phyloP scores from a whole-genome alignment of 495 filamentous ascomycete genomes.

The Xylaria palmicola region DNA sequence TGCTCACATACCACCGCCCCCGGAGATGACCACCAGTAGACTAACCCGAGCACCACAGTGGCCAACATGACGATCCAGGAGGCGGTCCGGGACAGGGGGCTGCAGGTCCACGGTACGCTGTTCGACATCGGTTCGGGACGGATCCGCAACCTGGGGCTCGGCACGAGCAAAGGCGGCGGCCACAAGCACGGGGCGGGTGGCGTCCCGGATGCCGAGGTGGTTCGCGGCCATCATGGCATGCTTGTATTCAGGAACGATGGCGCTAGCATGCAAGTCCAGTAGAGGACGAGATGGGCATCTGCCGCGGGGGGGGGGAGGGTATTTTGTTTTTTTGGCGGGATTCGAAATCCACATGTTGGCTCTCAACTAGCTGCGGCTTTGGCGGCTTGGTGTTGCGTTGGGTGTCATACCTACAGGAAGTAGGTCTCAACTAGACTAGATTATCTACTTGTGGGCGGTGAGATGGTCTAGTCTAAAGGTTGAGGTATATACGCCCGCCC shows the following conservation, averaged over 20 bases:
- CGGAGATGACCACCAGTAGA: too few relatives aligned
- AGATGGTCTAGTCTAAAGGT: too few relatives aligned
- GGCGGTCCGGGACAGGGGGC: slow-evolving; percentile 65
- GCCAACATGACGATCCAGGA: slow-evolving; percentile 59
- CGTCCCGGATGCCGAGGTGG: slow-evolving; percentile 29
- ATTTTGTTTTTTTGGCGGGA: not conserved
- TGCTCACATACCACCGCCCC: not conserved
- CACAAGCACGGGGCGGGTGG: slow-evolving; percentile 11
- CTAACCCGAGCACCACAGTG: slow-evolving; percentile 26
- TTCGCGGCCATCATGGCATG: slow-evolving; percentile 50
- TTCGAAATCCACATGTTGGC: not conserved
- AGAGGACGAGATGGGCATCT: not conserved
- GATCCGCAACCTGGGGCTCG: slow-evolving; percentile 57
- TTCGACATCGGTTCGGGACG: slow-evolving; percentile 65
- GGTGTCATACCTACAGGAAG: too few relatives aligned
- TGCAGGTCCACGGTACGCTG: slow-evolving; percentile 70
- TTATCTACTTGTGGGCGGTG: too few relatives aligned
- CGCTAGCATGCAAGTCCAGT: slow-evolving; percentile 24
- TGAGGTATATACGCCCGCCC: too few relatives aligned
- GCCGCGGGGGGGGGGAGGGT: too few relatives aligned
- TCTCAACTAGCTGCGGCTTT: not conserved
- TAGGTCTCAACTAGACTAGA: too few relatives aligned
- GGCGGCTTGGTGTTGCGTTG: not conserved
- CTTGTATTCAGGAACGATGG: slow-evolving; percentile 46
- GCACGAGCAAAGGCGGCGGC: slow-evolving; percentile 35